phyloP scores from a whole-genome alignment of 257 asterid species.

The Nicotiana benthamiana region DNA sequence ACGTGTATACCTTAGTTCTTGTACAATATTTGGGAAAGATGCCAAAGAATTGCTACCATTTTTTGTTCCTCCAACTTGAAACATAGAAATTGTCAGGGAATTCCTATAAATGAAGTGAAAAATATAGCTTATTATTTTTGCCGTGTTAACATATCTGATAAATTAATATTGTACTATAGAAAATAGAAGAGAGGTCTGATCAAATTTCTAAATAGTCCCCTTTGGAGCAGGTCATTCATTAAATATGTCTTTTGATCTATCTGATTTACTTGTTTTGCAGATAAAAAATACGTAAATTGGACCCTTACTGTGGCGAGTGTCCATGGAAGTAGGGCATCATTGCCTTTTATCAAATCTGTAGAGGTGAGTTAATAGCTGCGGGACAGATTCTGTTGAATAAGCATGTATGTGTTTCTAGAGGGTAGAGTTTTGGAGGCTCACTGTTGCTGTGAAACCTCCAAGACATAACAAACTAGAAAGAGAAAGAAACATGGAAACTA shows the following conservation, averaged over 20 bases:
- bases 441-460: neutral
- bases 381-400: neutral
- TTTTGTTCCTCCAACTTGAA: no score
- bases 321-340: slow-evolving; percentile 83
- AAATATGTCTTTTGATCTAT: neutral
- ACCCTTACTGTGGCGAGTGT: slow-evolving; percentile 71
- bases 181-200: neutral
- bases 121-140: no score
- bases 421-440: neutral
- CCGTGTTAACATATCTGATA: neutral
- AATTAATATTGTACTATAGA: neutral
- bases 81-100: no score
- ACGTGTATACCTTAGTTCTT: neutral
- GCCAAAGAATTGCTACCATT: no score
- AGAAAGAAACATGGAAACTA: neutral
- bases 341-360: slow-evolving; percentile 70
- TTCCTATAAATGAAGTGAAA: neutral
- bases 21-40: no score
- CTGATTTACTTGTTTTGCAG: slow-evolving; percentile 32
- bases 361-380: slow-evolving; percentile 39
- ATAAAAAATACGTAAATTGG: slow-evolving; percentile 82
- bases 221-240: neutral
- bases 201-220: neutral
- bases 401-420: neutral
- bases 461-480: neutral